Evolutionary conservation across 2,329 filamentous ascomycete species (phyloP).

Genomic region (Cladosporium sp.): DNA sequence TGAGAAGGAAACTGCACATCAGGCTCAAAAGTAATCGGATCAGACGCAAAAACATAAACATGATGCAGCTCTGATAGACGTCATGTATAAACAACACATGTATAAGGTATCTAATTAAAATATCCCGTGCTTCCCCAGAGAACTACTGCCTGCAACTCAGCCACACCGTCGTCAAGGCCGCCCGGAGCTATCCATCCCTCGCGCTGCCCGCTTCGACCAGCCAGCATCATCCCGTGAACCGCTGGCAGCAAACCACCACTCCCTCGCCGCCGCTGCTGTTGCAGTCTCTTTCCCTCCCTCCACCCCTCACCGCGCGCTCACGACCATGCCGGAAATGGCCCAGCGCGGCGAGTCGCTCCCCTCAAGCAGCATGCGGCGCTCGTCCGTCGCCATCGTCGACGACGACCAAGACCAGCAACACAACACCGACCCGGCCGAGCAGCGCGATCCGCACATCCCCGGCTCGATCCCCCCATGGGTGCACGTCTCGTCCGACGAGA

Average conservation of each 20-base stretch:
- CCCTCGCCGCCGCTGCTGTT: neutral
- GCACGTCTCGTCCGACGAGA: slow-evolving; percentile 30
- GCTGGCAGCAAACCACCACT: neutral
- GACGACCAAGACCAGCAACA: neutral
- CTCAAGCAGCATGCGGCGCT: slow-evolving; percentile 7
- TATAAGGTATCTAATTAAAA: no score
- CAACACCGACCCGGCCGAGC: neutral
- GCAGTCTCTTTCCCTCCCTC: neutral
- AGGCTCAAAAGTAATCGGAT: no score
- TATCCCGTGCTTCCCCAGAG: no score
- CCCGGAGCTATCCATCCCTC: no score
- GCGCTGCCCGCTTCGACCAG: neutral
- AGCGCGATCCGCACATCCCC: slow-evolving; percentile 25
- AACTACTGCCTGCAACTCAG: no score
- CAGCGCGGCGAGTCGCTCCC: slow-evolving; percentile 10
- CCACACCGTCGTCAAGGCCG: neutral
- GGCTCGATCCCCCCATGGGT: slow-evolving; percentile 34
- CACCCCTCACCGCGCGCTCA: neutral
- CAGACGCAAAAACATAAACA: no score
- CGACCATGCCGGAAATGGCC: slow-evolving; percentile 11
- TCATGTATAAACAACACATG: no score
- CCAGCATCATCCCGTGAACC: neutral
- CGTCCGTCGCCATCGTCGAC: neutral
- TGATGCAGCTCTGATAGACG: no score
- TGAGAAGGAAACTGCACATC: no score